Percentiles rank a stretch among this genome's conserved stretches.
Evolutionary conservation across 768 basidiomycete genomes (phyloP).

Genomic region (Boletus rex-veris): DNA sequence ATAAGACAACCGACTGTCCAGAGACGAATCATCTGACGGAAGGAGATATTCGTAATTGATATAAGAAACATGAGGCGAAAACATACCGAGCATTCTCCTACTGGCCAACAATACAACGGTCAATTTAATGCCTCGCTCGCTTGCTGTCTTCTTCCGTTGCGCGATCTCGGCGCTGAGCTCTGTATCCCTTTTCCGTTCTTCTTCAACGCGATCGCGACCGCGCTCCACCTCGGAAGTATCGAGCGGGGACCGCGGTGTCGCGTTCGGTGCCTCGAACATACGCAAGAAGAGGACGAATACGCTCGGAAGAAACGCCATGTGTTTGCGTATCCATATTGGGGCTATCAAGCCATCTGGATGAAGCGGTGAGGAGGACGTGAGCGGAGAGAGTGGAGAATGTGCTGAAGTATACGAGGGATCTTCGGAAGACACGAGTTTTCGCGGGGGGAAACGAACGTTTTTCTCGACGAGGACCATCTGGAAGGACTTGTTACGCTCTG

Average conservation of each 20-base stretch:
- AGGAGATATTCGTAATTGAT: not conserved
- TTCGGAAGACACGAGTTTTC: slow-evolving; percentile 63
- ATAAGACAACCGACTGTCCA: slow-evolving; percentile 81
- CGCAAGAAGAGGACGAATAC: slow-evolving; percentile 92
- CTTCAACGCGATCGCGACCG: slow-evolving; percentile 56
- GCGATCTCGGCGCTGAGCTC: slow-evolving; percentile 81
- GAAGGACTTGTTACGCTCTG: slow-evolving; percentile 70
- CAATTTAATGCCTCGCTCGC: slow-evolving; percentile 87
- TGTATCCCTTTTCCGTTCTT: slow-evolving; percentile 69
- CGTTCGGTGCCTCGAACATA: slow-evolving; percentile 63
- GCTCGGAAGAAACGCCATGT: slow-evolving; percentile 85
- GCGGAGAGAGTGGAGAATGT: slow-evolving; percentile 92
- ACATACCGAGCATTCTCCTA: slow-evolving; percentile 77
- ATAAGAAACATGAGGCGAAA: not conserved
- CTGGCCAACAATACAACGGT: slow-evolving; percentile 94
- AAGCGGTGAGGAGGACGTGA: slow-evolving; percentile 83
- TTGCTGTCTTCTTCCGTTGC: slow-evolving; percentile 70
- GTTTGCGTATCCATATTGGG: slow-evolving; percentile 97
- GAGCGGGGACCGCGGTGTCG: slow-evolving; percentile 48
- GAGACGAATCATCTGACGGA: slow-evolving; percentile 69
- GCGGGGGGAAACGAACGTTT: slow-evolving; percentile 80
- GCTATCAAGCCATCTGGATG: slow-evolving; percentile 96
- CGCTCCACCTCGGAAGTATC: slow-evolving; percentile 51
- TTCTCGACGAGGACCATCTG: slow-evolving; percentile 84
- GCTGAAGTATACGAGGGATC: slow-evolving; percentile 53